Evolutionary conservation across 164 flowering plant genomes (phyloP).

Genomic region (Saururus chinensis): DNA sequence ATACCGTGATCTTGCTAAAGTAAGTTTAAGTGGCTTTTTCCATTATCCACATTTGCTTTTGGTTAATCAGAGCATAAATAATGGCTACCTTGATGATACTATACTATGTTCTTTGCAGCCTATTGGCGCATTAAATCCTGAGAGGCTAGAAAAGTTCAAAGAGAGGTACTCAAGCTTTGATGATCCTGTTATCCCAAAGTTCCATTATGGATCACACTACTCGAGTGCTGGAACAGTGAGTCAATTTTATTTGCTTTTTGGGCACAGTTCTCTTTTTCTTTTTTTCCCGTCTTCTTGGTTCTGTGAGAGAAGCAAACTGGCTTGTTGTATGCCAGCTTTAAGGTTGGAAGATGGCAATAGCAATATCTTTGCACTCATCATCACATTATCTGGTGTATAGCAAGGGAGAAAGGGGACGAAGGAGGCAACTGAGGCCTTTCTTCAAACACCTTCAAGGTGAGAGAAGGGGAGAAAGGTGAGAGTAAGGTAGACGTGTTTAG

Average conservation of each 20-base stretch:
- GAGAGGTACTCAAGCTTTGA: conserved; percentile 92
- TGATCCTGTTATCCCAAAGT: conserved; percentile 94
- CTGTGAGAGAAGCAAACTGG: too few relatives aligned
- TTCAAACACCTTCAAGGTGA: too few relatives aligned
- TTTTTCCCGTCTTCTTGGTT: neutral
- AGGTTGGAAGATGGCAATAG: too few relatives aligned
- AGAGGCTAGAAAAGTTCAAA: conserved; percentile 65
- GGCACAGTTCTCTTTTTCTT: neutral
- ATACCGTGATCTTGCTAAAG: conserved; percentile 92
- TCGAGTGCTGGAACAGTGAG: conserved; percentile 98
- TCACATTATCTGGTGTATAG: too few relatives aligned
- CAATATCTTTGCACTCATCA: too few relatives aligned
- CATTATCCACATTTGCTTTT: neutral
- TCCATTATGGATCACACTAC: conserved; percentile 99
- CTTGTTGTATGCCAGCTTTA: too few relatives aligned
- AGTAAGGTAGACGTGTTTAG: too few relatives aligned
- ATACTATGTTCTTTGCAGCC: conserved; percentile 49
- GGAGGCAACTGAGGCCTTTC: too few relatives aligned
- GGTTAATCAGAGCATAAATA: neutral
- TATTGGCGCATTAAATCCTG: conserved; percentile 87
- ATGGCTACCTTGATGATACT: neutral
- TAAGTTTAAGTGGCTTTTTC: conserved; percentile 8
- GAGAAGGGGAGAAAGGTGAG: too few relatives aligned
- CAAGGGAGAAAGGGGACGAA: too few relatives aligned
- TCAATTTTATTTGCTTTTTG: conserved; percentile 4